Percentiles rank a stretch among this genome's conserved stretches.
phyloP scores from a whole-genome alignment of 306 rosid genomes.

The Prinsepia uniflora region DNA sequence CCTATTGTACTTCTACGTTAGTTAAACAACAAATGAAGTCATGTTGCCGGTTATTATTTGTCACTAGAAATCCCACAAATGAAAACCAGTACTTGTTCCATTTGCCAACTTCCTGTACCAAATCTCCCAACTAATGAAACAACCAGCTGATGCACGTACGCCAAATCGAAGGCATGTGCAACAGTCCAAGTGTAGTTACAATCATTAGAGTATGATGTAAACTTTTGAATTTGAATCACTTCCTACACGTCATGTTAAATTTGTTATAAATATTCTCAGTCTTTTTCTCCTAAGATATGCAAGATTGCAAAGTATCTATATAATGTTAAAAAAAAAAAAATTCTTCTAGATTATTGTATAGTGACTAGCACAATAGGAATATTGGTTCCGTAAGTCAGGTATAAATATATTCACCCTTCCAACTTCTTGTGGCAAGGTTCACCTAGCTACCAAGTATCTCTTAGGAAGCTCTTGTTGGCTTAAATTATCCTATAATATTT shows the following conservation, averaged over 20 bases:
- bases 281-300: neutral
- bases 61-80: neutral
- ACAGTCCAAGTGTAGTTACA: neutral
- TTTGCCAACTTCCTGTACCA: conserved; percentile 5
- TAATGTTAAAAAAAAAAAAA: neutral
- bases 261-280: neutral
- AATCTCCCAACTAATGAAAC: neutral
- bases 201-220: too few species aligned
- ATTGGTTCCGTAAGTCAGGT: neutral
- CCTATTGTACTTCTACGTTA: too few species aligned
- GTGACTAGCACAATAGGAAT: neutral
- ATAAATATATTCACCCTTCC: conserved; percentile 6
- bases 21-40: neutral
- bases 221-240: too few species aligned
- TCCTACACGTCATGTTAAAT: too few species aligned
- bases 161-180: neutral
- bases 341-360: neutral
- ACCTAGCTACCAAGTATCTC: conserved; percentile 6
- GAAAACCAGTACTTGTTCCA: conserved; percentile 7
- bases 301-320: neutral
- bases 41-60: neutral
- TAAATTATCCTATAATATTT: neutral
- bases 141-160: neutral
- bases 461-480: neutral
- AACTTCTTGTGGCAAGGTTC: conserved; percentile 4